Conservation (phyloP, 139 green algal species). For the Coelastrella sp. region DNA sequence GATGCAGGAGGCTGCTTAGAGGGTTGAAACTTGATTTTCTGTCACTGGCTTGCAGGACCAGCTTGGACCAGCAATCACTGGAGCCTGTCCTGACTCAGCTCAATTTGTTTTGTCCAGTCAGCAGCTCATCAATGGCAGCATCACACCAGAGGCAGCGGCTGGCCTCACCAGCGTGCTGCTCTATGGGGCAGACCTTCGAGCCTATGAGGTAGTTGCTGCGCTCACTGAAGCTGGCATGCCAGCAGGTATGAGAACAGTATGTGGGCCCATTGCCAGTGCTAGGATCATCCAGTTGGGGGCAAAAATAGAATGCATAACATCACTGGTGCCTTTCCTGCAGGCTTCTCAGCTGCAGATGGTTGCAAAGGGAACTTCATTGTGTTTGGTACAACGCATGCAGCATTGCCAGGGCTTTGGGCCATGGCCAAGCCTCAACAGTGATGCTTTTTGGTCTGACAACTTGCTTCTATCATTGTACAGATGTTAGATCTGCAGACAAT, state of each 20-base stretch:
- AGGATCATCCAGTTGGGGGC: too few species aligned
- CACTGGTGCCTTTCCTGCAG: too few species aligned
- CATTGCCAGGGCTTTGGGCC: too few species aligned
- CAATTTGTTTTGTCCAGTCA: constrained; percentile 37
- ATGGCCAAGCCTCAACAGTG: too few species aligned
- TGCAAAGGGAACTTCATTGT: background rate
- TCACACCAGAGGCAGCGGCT: constrained; percentile 18
- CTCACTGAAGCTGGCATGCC: constrained; percentile 12
- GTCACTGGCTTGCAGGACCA: constrained; percentile 20
- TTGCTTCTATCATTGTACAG: too few species aligned
- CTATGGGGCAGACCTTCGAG: constrained; percentile 26
- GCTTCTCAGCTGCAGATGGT: too few species aligned
- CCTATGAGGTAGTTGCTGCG: constrained; percentile 11
- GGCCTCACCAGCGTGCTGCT: constrained; percentile 27
- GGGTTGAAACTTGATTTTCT: too few species aligned
- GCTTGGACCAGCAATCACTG: constrained; percentile 9
- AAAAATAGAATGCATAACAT: too few species aligned
- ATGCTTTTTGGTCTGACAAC: too few species aligned
- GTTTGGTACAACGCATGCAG: background rate
- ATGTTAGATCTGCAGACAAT: too few species aligned
- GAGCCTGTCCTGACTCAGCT: background rate
- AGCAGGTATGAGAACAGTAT: background rate
- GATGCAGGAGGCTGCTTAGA: too few species aligned
- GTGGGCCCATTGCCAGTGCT: background rate
- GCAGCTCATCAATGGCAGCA: constrained; percentile 5